Evolutionary conservation across 768 basidiomycete species (phyloP), one percentile per base, ranked within the genome.

Genomic region (Favolaschia claudopus): DNA sequence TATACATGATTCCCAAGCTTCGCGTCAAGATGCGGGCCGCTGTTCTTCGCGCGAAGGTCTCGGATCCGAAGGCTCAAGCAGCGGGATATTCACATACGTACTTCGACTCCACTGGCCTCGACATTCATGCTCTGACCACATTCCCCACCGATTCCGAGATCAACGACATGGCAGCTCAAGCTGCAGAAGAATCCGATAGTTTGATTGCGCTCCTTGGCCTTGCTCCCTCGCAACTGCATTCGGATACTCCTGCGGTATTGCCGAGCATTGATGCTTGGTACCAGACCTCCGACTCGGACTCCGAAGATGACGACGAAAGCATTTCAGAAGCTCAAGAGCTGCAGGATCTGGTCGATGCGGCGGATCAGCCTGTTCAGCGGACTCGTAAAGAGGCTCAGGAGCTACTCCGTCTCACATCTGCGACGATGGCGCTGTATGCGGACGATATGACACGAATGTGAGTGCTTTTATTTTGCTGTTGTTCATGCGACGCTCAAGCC

Each of bases 31-130:
- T 76, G 19, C 66, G 71, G 2, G 55, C 66, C 20, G 76, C 64
- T 14, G 40, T 66, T 3, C 55, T 64, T 5, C 25, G 27, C 2
- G 49, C 31, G 5, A 43, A 60, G 17, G 13, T 60, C 7, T 57
- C 64, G 0, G 46, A 72, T 32, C 31, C 56, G 9, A 62, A 65
- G 28, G 65, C 51, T 13, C 19, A 22, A 13, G 68, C 70, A 5
- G 52, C 32, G 20, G 69, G 70, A 5, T 73, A 75, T 43, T 40
- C 49, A 6, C 74, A 75, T 46, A 74, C 70, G 4, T 74, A 70
- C 44, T 66, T 67, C 33, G 65, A 71, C 53, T 31, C 33, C 14
- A 37, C 54, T 4, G 64, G 60, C 6, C 19, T 72, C 22, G 58
- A 74, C 52, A 38, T 74, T n/a, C 15, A 38, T 12, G 54, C 56